Evolutionary conservation across 2,329 filamentous ascomycete genomes (phyloP).

Genomic region (Penicillium polonicum): DNA sequence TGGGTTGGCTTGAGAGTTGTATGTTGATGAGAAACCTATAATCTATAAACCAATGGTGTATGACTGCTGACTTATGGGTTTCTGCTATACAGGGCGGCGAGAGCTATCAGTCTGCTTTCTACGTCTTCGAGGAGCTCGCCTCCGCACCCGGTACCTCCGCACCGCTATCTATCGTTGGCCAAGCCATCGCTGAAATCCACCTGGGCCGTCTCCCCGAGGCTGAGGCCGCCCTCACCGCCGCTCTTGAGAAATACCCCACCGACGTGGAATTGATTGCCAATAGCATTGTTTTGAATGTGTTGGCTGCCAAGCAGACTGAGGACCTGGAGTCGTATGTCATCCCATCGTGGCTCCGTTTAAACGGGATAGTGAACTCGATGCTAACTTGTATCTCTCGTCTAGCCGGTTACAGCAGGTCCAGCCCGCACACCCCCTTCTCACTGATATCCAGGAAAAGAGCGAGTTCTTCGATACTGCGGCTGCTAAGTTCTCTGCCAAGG

Average conservation of each 20-base stretch:
- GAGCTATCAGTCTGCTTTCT: conserved; percentile 94
- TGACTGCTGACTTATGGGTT: background rate
- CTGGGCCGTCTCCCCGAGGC: conserved; percentile 86
- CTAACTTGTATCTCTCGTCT: conserved; percentile 19
- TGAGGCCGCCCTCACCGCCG: conserved; percentile 79
- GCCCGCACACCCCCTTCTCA: conserved; percentile 67
- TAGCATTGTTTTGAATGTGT: conserved; percentile 71
- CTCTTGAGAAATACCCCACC: conserved; percentile 68
- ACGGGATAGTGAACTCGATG: background rate
- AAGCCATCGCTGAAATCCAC: conserved; percentile 89
- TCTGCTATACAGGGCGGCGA: conserved; percentile 69
- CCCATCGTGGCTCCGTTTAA: no score
- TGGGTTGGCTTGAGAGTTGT: conserved; percentile 91
- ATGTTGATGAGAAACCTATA: conserved; percentile 35
- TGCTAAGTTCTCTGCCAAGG: conserved; percentile 82
- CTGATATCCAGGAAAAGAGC: conserved; percentile 80
- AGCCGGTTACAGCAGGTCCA: conserved; percentile 52
- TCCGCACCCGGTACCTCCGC: conserved; percentile 80
- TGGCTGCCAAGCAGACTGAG: conserved; percentile 69
- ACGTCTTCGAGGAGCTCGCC: conserved; percentile 95
- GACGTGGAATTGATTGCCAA: conserved; percentile 79
- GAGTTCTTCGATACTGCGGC: conserved; percentile 83
- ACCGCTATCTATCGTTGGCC: conserved; percentile 72
- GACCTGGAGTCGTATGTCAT: conserved; percentile 62
- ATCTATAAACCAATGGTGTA: background rate